Percentiles rank a stretch among this genome's conserved stretches.
phyloP scores from a whole-genome alignment of 2,329 filamentous ascomycete species.

The Hyphodiscus sp. region DNA sequence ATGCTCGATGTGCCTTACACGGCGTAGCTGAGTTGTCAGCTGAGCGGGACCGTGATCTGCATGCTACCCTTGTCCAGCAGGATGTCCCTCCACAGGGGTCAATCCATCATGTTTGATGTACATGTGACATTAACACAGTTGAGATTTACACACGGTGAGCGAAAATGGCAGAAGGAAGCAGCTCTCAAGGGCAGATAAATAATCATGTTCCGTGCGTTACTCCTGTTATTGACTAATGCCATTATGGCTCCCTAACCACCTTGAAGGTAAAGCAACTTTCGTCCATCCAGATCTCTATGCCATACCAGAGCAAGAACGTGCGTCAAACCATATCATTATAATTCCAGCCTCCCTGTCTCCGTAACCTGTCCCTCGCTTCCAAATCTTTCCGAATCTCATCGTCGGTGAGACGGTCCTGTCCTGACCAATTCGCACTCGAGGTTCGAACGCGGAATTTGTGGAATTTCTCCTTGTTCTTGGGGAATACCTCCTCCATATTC shows the following conservation, averaged over 20 bases:
- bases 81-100: not conserved
- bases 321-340: conserved; percentile 40
- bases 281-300: not conserved
- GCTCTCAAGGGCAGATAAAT: not conserved
- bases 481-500: conserved; percentile 96
- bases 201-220: conserved; percentile 10
- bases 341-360: conserved; percentile 79
- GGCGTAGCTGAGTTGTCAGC: conserved; percentile 1
- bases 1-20: not conserved
- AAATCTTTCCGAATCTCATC: conserved; percentile 80
- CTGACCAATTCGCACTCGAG: conserved; percentile 90
- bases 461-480: conserved; percentile 75
- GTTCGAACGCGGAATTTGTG: conserved; percentile 87
- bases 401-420: conserved; percentile 74
- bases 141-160: not conserved
- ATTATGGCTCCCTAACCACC: conserved; percentile 2
- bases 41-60: conserved; percentile 4
- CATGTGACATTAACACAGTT: not conserved
- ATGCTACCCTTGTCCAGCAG: not conserved
- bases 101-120: not conserved
- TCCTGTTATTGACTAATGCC: not conserved
- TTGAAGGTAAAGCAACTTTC: not conserved
- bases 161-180: not conserved
- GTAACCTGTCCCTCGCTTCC: conserved; percentile 70
- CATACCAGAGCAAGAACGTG: conserved; percentile 2